A percentile compares a stretch with the other conserved stretches of the same genome.
Evolutionary conservation across 192 early-diverging fungal species (phyloP).

Genomic region (Coemansia sp.): DNA sequence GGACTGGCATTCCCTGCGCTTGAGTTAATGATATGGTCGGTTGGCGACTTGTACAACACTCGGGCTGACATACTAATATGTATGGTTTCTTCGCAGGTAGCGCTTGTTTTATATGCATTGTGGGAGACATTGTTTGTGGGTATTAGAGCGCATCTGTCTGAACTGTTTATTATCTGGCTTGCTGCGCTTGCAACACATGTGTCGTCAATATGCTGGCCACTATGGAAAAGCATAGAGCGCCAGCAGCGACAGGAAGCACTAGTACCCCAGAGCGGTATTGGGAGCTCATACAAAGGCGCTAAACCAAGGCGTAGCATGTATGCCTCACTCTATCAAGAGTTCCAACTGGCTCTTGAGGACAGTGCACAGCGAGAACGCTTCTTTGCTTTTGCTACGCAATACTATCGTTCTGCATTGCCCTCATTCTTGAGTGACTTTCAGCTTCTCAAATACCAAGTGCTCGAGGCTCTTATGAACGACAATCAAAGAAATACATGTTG

Average conservation of each 20-base stretch:
- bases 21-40: slow-evolving; percentile 17
- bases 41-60: slow-evolving; percentile 19
- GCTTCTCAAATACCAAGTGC: slow-evolving; percentile 34
- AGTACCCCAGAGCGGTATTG: slow-evolving; percentile 13
- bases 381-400: slow-evolving; percentile 20
- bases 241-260: slow-evolving; percentile 4
- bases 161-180: slow-evolving; percentile 35
- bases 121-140: slow-evolving; percentile 22
- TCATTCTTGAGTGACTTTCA: slow-evolving; percentile 38
- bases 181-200: slow-evolving; percentile 16
- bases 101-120: slow-evolving; percentile 24
- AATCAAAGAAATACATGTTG: background rate
- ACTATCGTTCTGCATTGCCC: slow-evolving; percentile 31
- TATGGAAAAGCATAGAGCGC: slow-evolving; percentile 10
- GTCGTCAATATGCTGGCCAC: slow-evolving; percentile 30
- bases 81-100: slow-evolving; percentile 22
- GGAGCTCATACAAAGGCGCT: slow-evolving; percentile 21
- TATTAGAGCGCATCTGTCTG: slow-evolving; percentile 20
- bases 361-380: slow-evolving; percentile 19
- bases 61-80: slow-evolving; percentile 23
- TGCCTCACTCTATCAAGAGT: slow-evolving; percentile 26
- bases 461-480: slow-evolving; percentile 20
- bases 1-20: slow-evolving; percentile 28
- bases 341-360: slow-evolving; percentile 20
- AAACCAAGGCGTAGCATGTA: slow-evolving; percentile 31